Evolutionary conservation across 495 filamentous ascomycete species (phyloP), one percentile per base, ranked within the genome.

Genomic region (Aspergillus heteromorphus): DNA sequence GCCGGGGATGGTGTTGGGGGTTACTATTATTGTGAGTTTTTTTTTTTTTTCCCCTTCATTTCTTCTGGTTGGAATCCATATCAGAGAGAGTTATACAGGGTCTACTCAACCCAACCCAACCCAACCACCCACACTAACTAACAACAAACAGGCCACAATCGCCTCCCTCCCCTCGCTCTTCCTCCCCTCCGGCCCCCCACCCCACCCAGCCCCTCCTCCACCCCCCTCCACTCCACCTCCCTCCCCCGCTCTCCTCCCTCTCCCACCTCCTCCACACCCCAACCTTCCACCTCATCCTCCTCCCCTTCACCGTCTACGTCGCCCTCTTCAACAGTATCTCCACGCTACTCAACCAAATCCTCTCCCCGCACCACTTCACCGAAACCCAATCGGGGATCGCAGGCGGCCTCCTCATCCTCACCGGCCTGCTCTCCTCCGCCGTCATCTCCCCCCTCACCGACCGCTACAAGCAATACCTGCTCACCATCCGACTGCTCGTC

Each of bases 311-410:
- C 45, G 66, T 92, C 65, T 96, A 92, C 72, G 88, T 97, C 56
- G 89, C 85, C 40, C 86, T 92, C 75, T 98, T 98, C 81, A 97
- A 96, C 77, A 85, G 85, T 67, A 71, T 91, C 62, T 95, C 92
- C 45, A 87, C 89, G 13, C 83, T 97, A 4, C 76, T 97, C 1
- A 95, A 91, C 75, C 91, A 96, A 65, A 87, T 97, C 68, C 81
- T 97, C 52, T 70, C 80, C 7, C 93, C 93, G 0, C 88, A 95
- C 73, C 82, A 78, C 57, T 96, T 85, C 79, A 79, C 72, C 49
- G 87, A 92, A 66, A 84, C 84, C 40, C 79, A 96, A 38, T 88
- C 92, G 36, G 93, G 93, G 48, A 89, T 97, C 67, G 87, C 87
- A 11, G 93, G 93, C 56, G 93, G 87, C 1, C 66, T 95, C 21